Evolutionary conservation across 495 filamentous ascomycete genomes (phyloP).

Genomic region (Hypoxylon lenormandii): DNA sequence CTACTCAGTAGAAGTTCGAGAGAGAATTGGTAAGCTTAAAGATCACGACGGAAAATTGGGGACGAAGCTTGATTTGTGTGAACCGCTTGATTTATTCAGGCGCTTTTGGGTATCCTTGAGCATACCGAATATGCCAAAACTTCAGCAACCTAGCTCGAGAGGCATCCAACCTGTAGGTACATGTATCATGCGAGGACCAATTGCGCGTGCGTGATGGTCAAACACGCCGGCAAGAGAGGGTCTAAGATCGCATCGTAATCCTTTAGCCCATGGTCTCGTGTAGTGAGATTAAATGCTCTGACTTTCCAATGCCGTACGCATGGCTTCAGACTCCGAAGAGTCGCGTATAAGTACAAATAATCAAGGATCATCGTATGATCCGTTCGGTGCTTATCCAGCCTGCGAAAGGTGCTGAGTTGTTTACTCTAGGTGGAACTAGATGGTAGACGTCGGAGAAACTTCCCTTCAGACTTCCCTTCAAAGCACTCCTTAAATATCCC

Average conservation of each 20-base stretch:
- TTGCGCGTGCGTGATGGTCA: background rate
- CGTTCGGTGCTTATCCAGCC: slow-evolving; percentile 1
- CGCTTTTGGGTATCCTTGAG: background rate
- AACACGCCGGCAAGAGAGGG: background rate
- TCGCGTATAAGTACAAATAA: slow-evolving; percentile 15
- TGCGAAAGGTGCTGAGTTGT: slow-evolving; percentile 2
- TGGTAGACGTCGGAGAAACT: background rate
- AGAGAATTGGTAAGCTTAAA: background rate
- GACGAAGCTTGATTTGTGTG: background rate
- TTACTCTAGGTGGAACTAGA: slow-evolving; percentile 3
- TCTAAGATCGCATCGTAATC: background rate
- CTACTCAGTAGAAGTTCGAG: background rate
- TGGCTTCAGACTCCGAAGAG: background rate
- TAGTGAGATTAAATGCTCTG: background rate
- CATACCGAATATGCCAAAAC: background rate
- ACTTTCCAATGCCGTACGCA: background rate
- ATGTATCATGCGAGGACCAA: too few species aligned
- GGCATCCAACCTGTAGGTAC: background rate
- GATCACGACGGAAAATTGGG: too few species aligned
- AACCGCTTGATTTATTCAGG: background rate
- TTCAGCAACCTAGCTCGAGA: background rate
- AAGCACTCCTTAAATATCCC: slow-evolving; percentile 37
- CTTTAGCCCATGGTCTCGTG: background rate
- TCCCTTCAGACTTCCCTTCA: slow-evolving; percentile 1
- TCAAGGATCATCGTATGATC: background rate